These are phyloP conservation scores for Metarhizium guizhouense DNA, from an alignment of 2,329 filamentous ascomycete species.

Conservation along the genomic window DNA sequence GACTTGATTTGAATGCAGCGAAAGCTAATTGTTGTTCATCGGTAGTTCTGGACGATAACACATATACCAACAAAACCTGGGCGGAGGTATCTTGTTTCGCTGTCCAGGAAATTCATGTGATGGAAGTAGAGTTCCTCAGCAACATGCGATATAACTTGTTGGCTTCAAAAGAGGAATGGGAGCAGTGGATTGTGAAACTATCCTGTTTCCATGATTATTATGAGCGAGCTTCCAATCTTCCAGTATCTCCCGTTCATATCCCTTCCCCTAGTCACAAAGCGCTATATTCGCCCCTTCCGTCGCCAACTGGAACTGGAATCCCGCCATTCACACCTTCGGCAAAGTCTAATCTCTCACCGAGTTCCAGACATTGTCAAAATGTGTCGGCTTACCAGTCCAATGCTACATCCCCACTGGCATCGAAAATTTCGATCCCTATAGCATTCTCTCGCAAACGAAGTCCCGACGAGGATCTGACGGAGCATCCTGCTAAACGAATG, in stretches of 20 bases:
- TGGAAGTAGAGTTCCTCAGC: conserved; percentile 99
- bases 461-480: conserved; percentile 38
- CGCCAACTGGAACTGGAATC: conserved; percentile 33
- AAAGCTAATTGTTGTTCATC: conserved; percentile 11
- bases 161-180: conserved; percentile 80
- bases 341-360: conserved; percentile 31
- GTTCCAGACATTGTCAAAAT: conserved; percentile 24
- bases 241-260: conserved; percentile 31
- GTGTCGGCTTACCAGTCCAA: conserved; percentile 32
- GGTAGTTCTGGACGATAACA: conserved; percentile 88
- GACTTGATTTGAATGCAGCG: neutral
- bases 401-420: conserved; percentile 37
- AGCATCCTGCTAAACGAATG: conserved; percentile 47
- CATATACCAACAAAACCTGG: conserved; percentile 99
- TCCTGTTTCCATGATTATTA: conserved; percentile 78
- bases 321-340: conserved; percentile 24
- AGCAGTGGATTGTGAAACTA: conserved; percentile 75
- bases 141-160: conserved; percentile 95
- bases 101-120: conserved; percentile 92
- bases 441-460: conserved; percentile 39
- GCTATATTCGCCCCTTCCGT: conserved; percentile 38
- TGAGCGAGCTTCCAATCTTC: conserved; percentile 51
- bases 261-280: conserved; percentile 30
- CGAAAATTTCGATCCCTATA: conserved; percentile 34
- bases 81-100: conserved; percentile 93